These are phyloP conservation scores for Nicotiana tabacum DNA, from an alignment of 257 asterid genomes.

Conservation along the genomic window DNA sequence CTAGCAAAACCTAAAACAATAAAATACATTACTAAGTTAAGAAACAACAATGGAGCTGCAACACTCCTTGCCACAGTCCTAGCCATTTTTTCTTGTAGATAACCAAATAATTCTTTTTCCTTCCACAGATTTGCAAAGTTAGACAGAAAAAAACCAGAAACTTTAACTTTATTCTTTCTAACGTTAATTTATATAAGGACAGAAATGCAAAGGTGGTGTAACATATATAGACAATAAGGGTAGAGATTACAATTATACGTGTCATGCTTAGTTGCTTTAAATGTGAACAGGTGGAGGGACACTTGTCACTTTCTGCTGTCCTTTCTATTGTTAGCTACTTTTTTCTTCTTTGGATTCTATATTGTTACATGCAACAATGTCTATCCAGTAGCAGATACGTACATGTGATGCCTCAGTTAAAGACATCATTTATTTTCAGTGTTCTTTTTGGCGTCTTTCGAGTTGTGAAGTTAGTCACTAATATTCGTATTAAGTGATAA, in stretches of 20 bases:
- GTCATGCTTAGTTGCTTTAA: constrained; percentile 11
- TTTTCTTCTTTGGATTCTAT: not conserved
- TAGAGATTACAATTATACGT: constrained; percentile 8
- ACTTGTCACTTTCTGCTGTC: constrained; percentile 11
- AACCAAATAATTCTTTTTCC: not conserved
- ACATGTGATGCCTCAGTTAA: not conserved
- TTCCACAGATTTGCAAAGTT: not conserved
- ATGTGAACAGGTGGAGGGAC: constrained; percentile 25
- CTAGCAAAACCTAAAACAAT: constrained; percentile 78
- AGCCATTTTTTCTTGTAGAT: constrained; percentile 40
- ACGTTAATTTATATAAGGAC: not conserved
- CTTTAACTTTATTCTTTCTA: not conserved
- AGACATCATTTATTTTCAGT: no score
- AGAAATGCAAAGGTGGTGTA: not conserved
- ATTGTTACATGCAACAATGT: not conserved
- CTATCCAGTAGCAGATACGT: not conserved
- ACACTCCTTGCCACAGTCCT: constrained; percentile 58
- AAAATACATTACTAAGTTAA: constrained; percentile 66
- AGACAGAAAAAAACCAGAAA: not conserved
- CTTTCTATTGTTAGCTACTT: not conserved
- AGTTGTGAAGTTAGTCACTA: no score
- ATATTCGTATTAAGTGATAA: no score
- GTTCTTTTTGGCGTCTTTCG: no score
- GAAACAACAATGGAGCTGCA: constrained; percentile 76
- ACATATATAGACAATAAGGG: not conserved